Percentiles rank a stretch among this genome's conserved stretches.
Conservation (phyloP, 2,329 filamentous ascomycete genomes). For the Nemania sp. region DNA sequence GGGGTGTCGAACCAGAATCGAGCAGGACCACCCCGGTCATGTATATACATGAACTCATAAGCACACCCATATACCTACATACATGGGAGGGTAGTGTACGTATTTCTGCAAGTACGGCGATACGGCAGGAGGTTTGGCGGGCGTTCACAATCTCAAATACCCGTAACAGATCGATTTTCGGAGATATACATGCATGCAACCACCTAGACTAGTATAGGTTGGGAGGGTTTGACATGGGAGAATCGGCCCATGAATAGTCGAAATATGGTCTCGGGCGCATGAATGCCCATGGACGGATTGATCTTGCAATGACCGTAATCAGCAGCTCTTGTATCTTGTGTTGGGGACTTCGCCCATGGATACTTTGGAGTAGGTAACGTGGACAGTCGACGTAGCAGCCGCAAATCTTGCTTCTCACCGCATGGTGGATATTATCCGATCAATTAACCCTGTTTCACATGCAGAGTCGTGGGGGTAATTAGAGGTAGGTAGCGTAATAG, state of each 20-base stretch:
- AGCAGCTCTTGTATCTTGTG: neutral
- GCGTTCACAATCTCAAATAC: conserved; percentile 21
- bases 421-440: conserved; percentile 21
- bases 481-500: neutral
- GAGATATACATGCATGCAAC: conserved; percentile 26
- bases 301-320: neutral
- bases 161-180: conserved; percentile 21
- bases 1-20: conserved; percentile 18
- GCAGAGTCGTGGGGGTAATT: conserved; percentile 28
- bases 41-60: conserved; percentile 4
- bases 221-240: conserved; percentile 13
- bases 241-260: conserved; percentile 14
- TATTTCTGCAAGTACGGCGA: conserved; percentile 6
- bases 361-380: neutral
- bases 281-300: conserved; percentile 2
- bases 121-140: conserved; percentile 8
- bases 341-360: neutral
- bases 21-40: conserved; percentile 9
- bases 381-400: conserved; percentile 16
- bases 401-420: conserved; percentile 23
- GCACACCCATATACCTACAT: conserved; percentile 3
- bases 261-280: conserved; percentile 6
- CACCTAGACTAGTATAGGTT: no score
- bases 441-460: conserved; percentile 26
- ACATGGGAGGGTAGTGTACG: no score